A percentile compares a stretch with the other conserved stretches of the same genome.
Evolutionary conservation across 2,329 filamentous ascomycete species (phyloP).

Genomic region (Trichoderma cornu-damae): DNA sequence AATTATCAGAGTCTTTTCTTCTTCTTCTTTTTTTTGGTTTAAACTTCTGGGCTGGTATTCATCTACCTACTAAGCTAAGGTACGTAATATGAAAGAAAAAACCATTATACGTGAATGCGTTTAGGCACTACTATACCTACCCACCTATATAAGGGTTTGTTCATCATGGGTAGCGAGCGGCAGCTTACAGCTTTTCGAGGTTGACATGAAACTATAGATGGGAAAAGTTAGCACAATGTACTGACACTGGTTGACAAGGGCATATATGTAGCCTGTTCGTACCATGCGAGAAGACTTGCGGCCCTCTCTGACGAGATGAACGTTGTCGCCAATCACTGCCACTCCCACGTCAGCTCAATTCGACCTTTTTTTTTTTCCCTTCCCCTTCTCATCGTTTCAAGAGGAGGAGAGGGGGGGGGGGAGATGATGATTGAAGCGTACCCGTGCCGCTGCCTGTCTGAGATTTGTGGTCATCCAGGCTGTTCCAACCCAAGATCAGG

Average conservation of each 20-base stretch:
- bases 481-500: conserved; percentile 38
- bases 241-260: not conserved
- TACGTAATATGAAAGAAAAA: not conserved
- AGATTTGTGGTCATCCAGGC: conserved; percentile 35
- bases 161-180: not conserved
- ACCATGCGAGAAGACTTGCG: conserved; percentile 33
- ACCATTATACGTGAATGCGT: not conserved
- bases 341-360: not conserved
- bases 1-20: not conserved
- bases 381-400: no score
- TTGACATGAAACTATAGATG: conserved; percentile 28
- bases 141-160: not conserved
- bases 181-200: conserved; percentile 17
- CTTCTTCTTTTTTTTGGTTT: not conserved
- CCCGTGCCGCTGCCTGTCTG: conserved; percentile 31
- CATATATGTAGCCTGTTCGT: not conserved
- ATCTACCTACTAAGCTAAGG: no score
- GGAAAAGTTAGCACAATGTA: not conserved
- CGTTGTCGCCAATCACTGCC: conserved; percentile 34
- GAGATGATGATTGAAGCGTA: conserved; percentile 19
- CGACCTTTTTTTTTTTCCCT: no score
- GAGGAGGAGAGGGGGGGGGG: not conserved
- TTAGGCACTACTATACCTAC: not conserved
- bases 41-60: not conserved
- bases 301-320: conserved; percentile 30